These are phyloP conservation scores for Zalerion maritima DNA, from an alignment of 495 filamentous ascomycete genomes.

Conservation along the genomic window DNA sequence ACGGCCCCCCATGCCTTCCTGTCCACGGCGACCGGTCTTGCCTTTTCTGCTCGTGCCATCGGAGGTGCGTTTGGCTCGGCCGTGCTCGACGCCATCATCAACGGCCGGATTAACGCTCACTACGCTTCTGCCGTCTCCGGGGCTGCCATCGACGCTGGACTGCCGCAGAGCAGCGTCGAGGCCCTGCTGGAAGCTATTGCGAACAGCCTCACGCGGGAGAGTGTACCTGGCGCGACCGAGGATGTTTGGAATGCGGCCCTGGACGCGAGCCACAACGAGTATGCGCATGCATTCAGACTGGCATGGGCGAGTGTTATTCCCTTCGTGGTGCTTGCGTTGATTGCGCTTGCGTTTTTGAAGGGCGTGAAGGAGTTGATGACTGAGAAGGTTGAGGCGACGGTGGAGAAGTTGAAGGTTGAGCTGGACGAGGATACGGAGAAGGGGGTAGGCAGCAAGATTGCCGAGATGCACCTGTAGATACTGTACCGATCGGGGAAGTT, in stretches of 20 bases:
- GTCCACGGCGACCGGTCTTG: conserved; percentile 38
- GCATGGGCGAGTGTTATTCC: conserved; percentile 39
- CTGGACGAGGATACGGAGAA: no score
- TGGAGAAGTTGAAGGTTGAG: conserved; percentile 17
- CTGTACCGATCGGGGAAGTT: no score
- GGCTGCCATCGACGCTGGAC: conserved; percentile 26
- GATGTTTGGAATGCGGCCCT: conserved; percentile 22
- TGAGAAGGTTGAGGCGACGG: conserved; percentile 34
- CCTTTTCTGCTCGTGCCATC: conserved; percentile 38
- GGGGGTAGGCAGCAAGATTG: no score
- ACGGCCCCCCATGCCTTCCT: conserved; percentile 39
- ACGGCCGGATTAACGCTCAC: conserved; percentile 25
- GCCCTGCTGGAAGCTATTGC: conserved; percentile 21
- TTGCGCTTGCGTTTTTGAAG: conserved; percentile 28
- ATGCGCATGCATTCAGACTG: conserved; percentile 29
- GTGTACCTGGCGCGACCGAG: conserved; percentile 19
- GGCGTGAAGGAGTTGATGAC: conserved; percentile 37
- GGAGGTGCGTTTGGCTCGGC: conserved; percentile 40
- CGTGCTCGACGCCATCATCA: conserved; percentile 39
- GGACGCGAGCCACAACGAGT: conserved; percentile 24
- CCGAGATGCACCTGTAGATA: no score
- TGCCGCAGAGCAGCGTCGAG: conserved; percentile 22
- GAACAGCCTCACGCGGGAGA: conserved; percentile 13
- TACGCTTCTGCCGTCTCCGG: conserved; percentile 21
- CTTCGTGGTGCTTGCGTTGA: conserved; percentile 35